These are phyloP conservation scores for Zygotorulaspora chibaensis DNA, from an alignment of 805 yeast species.

Conservation along the genomic window DNA sequence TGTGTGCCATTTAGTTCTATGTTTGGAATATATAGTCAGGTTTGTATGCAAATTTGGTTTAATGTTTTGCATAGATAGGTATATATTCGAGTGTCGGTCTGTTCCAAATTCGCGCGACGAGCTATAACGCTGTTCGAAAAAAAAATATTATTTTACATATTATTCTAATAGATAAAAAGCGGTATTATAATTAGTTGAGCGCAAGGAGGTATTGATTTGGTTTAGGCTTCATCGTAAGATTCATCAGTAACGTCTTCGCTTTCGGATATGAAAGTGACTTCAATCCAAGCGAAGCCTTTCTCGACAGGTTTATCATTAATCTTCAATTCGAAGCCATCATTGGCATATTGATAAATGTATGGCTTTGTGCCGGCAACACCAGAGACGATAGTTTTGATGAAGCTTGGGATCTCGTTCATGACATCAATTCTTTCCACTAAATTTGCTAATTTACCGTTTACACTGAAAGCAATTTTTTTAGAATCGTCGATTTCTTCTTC, in stretches of 20 bases:
- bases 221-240: constrained; percentile 19
- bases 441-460: constrained; percentile 55
- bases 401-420: constrained; percentile 93
- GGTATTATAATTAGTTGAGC: background rate
- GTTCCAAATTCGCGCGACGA: too few relatives aligned
- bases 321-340: constrained; percentile 38
- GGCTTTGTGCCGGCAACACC: constrained; percentile 97
- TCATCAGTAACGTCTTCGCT: constrained; percentile 29
- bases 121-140: too few relatives aligned
- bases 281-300: constrained; percentile 33
- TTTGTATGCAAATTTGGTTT: too few relatives aligned
- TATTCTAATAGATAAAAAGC: background rate
- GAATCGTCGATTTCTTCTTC: constrained; percentile 24
- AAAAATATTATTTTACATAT: background rate
- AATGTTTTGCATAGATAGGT: too few relatives aligned
- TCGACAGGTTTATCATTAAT: constrained; percentile 19
- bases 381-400: constrained; percentile 87
- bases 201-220: background rate
- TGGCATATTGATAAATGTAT: constrained; percentile 88
- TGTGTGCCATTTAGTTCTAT: too few relatives aligned
- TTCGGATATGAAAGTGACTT: constrained; percentile 35
- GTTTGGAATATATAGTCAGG: too few relatives aligned
- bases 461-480: constrained; percentile 41
- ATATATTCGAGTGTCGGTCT: too few relatives aligned
- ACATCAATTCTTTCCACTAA: constrained; percentile 92